Evolutionary conservation across 2,329 filamentous ascomycete species (phyloP).

Genomic region (Didymella arachidicola): DNA sequence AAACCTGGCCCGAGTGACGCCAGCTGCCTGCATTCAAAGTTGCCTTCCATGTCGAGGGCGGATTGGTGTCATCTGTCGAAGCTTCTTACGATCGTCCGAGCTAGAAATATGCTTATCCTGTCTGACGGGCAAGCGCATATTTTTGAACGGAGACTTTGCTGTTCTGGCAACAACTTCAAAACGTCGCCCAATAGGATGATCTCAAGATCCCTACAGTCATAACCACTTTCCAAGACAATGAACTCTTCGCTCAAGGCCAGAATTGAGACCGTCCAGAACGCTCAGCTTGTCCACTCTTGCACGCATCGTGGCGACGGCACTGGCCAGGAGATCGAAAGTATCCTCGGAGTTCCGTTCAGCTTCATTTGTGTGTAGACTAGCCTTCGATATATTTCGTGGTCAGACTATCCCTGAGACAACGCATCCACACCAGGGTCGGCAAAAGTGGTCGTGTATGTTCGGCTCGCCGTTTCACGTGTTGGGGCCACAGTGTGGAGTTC

Average conservation of each 20-base stretch:
- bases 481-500: neutral
- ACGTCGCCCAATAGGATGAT: neutral
- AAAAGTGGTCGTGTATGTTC: neutral
- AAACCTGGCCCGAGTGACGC: conserved; percentile 4
- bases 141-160: neutral
- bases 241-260: neutral
- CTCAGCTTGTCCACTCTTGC: neutral
- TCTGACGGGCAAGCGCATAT: neutral
- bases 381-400: neutral
- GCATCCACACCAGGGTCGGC: neutral
- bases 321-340: neutral
- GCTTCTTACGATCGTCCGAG: conserved; percentile 16
- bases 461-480: neutral
- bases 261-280: neutral
- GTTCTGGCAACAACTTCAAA: neutral
- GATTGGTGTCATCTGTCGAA: conserved; percentile 7
- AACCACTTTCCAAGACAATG: neutral
- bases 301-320: neutral
- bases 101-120: conserved; percentile 16
- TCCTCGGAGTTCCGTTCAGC: neutral
- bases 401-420: neutral
- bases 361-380: neutral
- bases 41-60: neutral
- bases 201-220: neutral
- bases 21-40: conserved; percentile 2